phyloP scores from a whole-genome alignment of 1,284 basidiomycete species.

The Ustilago vetiveriae region DNA sequence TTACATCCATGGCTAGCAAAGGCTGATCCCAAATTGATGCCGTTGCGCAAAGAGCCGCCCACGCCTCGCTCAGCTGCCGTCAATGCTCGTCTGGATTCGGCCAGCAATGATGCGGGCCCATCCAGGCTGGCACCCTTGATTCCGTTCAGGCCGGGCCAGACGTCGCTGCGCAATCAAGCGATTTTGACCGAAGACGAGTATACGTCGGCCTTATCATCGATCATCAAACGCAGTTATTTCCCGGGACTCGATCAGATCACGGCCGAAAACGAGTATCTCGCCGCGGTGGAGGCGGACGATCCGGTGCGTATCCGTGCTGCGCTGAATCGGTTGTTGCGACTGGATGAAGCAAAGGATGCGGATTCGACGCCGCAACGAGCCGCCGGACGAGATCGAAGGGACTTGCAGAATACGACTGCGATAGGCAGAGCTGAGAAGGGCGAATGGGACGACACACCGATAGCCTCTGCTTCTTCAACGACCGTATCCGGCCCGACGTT shows the following conservation, averaged over 20 bases:
- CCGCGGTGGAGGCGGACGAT: constrained; percentile 54
- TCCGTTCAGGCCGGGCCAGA: constrained; percentile 43
- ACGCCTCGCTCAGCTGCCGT: constrained; percentile 41
- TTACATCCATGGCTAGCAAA: neutral
- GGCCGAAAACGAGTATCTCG: constrained; percentile 62
- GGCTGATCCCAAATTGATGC: constrained; percentile 8
- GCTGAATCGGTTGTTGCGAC: constrained; percentile 31
- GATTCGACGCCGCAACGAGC: constrained; percentile 6
- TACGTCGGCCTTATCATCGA: constrained; percentile 86
- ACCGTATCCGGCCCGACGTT: constrained; percentile 19
- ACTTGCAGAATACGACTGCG: neutral
- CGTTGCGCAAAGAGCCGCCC: constrained; percentile 42
- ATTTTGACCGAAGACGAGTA: constrained; percentile 83
- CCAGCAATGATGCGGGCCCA: neutral
- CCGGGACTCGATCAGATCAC: constrained; percentile 70
- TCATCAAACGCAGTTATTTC: constrained; percentile 97
- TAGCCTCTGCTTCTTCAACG: constrained; percentile 1
- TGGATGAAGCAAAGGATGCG: constrained; percentile 25
- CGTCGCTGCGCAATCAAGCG: constrained; percentile 51
- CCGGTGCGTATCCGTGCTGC: constrained; percentile 24
- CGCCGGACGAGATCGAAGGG: neutral
- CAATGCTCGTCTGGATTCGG: constrained; percentile 4
- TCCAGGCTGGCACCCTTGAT: constrained; percentile 37
- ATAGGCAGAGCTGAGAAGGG: neutral
- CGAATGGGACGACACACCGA: constrained; percentile 43